phyloP scores from a whole-genome alignment of 805 yeast species.

The Tetrapisispora fleetii region DNA sequence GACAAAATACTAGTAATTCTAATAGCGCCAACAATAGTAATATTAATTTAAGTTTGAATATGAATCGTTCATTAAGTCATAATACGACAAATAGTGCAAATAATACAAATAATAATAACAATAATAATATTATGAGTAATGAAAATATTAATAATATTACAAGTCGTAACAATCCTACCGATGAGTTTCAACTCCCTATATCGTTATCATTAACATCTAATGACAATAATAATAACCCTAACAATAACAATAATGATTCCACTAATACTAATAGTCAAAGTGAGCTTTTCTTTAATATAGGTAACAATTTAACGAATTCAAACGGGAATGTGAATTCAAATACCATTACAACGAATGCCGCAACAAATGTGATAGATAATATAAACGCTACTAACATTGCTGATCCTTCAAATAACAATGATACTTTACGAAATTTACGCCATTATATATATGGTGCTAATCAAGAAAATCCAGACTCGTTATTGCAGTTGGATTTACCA shows the following conservation, averaged over 20 bases:
- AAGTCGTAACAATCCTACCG: background rate
- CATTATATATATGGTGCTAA: constrained; percentile 29
- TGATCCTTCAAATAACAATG: constrained; percentile 3
- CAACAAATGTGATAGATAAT: background rate
- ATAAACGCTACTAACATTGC: constrained; percentile 2
- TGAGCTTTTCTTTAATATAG: constrained; percentile 3
- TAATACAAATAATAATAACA: background rate
- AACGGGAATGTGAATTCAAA: constrained; percentile 4
- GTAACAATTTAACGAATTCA: constrained; percentile 3
- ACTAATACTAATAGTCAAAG: constrained; percentile 2
- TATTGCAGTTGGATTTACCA: constrained; percentile 21
- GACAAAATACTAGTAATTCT: constrained; percentile 6
- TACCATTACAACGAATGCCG: background rate
- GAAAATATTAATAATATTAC: too few species aligned
- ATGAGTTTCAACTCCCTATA: constrained; percentile 12
- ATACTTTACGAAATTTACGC: constrained; percentile 22
- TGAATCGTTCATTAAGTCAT: background rate
- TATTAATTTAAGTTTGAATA: background rate
- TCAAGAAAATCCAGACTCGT: constrained; percentile 20
- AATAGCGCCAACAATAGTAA: background rate
- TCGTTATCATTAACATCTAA: constrained; percentile 12
- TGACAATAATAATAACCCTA: background rate
- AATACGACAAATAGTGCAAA: background rate
- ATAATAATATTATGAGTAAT: too few species aligned
- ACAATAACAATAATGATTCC: background rate